Conservation (phyloP, 768 basidiomycete genomes). For the Kwoniella bestiolae region DNA sequence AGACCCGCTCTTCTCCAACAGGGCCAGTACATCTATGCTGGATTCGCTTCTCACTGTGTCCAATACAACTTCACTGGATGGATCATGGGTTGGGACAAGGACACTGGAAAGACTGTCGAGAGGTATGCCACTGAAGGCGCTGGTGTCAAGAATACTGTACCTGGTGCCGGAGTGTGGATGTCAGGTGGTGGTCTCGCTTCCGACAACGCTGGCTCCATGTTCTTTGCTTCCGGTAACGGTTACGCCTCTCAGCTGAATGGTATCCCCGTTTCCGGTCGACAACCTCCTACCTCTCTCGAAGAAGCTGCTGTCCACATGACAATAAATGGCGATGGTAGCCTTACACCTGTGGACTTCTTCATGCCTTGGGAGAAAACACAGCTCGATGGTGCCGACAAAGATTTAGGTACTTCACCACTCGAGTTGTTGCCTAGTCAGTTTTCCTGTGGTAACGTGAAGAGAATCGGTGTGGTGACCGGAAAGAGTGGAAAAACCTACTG, state of each 20-base stretch:
- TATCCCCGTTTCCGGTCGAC: slow-evolving; percentile 18
- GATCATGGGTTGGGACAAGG: slow-evolving; percentile 27
- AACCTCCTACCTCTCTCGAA: slow-evolving; percentile 24
- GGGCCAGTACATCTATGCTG: slow-evolving; percentile 24
- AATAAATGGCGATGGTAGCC: slow-evolving; percentile 11
- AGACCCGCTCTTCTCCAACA: slow-evolving; percentile 19
- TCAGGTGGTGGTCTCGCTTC: slow-evolving; percentile 23
- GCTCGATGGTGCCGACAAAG: slow-evolving; percentile 26
- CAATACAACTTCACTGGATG: slow-evolving; percentile 29
- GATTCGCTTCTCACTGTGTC: slow-evolving; percentile 24
- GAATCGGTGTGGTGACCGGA: slow-evolving; percentile 23
- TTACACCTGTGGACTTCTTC: slow-evolving; percentile 25
- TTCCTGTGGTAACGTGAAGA: slow-evolving; percentile 19
- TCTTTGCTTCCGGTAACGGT: slow-evolving; percentile 22
- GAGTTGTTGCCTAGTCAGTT: slow-evolving; percentile 22
- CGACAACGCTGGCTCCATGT: slow-evolving; percentile 16
- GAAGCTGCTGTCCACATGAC: slow-evolving; percentile 27
- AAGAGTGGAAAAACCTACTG: slow-evolving; percentile 25
- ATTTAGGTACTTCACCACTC: slow-evolving; percentile 20
- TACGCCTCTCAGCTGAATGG: slow-evolving; percentile 25
- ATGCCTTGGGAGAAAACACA: slow-evolving; percentile 27
- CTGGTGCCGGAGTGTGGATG: slow-evolving; percentile 26
- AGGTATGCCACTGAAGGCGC: slow-evolving; percentile 18
- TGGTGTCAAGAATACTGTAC: slow-evolving; percentile 13
- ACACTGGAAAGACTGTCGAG: slow-evolving; percentile 12